These are phyloP conservation scores for Herpetospermum pedunculosum DNA, from an alignment of 306 rosid species.

Conservation along the genomic window DNA sequence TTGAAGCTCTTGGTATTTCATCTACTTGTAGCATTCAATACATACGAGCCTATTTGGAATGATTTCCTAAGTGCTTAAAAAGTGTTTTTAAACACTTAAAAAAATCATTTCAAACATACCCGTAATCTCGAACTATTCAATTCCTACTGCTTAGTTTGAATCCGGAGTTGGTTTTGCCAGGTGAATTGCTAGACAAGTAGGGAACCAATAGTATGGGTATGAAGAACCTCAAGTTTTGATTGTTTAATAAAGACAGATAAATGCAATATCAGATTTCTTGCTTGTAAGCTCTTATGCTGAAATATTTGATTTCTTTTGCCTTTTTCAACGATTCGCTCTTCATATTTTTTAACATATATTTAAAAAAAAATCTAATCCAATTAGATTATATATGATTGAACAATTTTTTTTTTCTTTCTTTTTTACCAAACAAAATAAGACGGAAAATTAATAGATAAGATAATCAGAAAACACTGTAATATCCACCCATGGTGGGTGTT, in stretches of 20 bases:
- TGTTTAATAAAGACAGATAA: background rate
- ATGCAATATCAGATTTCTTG: background rate
- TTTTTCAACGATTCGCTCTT: background rate
- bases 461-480: too few relatives aligned
- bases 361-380: background rate
- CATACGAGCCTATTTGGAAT: too few relatives aligned
- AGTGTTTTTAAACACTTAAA: too few relatives aligned
- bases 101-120: too few relatives aligned
- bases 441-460: too few relatives aligned
- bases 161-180: background rate
- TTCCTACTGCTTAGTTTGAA: background rate
- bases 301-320: background rate
- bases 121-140: background rate
- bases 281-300: background rate
- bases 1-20: constrained; percentile 5
- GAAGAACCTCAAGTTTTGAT: background rate
- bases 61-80: too few relatives aligned
- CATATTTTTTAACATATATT: background rate
- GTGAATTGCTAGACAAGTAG: background rate
- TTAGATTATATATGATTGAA: background rate
- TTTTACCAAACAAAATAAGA: too few relatives aligned
- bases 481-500: too few relatives aligned
- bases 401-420: too few relatives aligned
- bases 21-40: background rate
- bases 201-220: background rate